phyloP scores from a whole-genome alignment of 768 basidiomycete species.

The Tricholoma furcatifolium region DNA sequence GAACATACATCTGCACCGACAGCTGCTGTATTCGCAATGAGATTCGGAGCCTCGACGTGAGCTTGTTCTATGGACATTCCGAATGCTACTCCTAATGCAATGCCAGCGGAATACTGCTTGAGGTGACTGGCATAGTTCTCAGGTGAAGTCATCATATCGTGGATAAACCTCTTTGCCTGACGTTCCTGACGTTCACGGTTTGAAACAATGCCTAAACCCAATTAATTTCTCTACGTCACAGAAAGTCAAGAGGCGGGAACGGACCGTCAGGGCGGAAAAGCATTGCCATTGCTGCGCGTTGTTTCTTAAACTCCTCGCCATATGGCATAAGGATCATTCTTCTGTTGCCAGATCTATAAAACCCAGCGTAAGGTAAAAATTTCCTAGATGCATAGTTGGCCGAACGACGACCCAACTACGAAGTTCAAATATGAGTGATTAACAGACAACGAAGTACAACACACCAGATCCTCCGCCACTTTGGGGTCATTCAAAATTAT shows the following conservation, averaged over 20 bases:
- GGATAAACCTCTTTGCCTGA: slow-evolving; percentile 5
- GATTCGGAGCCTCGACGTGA: not conserved
- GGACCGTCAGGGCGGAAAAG: slow-evolving; percentile 8
- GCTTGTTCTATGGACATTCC: slow-evolving; percentile 7
- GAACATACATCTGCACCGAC: slow-evolving; percentile 7
- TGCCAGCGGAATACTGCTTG: slow-evolving; percentile 3
- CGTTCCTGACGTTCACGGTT: slow-evolving; percentile 3
- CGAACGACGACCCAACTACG: not conserved
- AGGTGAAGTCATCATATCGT: not conserved
- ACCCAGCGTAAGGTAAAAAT: slow-evolving; percentile 6
- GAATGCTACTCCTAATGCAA: slow-evolving; percentile 5
- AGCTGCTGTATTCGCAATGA: slow-evolving; percentile 5
- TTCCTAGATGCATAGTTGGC: slow-evolving; percentile 4
- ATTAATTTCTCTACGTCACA: not conserved
- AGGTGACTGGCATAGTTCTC: slow-evolving; percentile 3
- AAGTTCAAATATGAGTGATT: not conserved
- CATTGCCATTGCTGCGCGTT: slow-evolving; percentile 6
- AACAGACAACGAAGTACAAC: not conserved
- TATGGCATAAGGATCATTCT: slow-evolving; percentile 8
- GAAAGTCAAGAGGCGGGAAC: not conserved
- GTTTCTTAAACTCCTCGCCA: slow-evolving; percentile 4
- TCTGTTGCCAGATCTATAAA: slow-evolving; percentile 3
- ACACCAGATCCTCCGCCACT: slow-evolving; percentile 3
- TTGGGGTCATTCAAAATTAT: slow-evolving; percentile 5
- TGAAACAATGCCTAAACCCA: not conserved